phyloP scores from a whole-genome alignment of 495 filamentous ascomycete species.

The Trichoderma orchidacearum region DNA sequence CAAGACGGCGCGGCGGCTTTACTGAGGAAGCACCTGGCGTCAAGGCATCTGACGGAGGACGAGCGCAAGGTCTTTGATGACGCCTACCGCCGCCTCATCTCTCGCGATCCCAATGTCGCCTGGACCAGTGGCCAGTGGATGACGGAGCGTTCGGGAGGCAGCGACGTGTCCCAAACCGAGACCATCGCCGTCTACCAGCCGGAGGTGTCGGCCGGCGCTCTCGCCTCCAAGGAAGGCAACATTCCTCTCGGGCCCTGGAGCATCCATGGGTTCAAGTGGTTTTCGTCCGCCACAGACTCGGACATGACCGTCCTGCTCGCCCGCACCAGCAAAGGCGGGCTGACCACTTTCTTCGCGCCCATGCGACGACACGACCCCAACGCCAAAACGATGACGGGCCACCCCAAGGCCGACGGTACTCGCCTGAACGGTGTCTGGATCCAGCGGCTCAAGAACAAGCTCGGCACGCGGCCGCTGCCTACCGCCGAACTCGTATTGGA shows the following conservation, averaged over 20 bases:
- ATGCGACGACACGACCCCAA: slow-evolving; percentile 32
- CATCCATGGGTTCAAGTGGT: slow-evolving; percentile 64
- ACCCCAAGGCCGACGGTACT: slow-evolving; percentile 15
- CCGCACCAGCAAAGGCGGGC: slow-evolving; percentile 31
- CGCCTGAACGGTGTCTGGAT: slow-evolving; percentile 55
- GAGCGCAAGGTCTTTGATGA: slow-evolving; percentile 30
- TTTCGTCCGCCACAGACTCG: slow-evolving; percentile 61
- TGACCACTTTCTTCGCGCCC: slow-evolving; percentile 57
- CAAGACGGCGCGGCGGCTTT: slow-evolving; percentile 55
- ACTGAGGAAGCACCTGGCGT: slow-evolving; percentile 35
- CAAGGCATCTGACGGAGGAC: slow-evolving; percentile 6
- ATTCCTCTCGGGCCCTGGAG: slow-evolving; percentile 43
- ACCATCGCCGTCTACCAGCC: slow-evolving; percentile 34
- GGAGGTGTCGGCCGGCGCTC: slow-evolving; percentile 1
- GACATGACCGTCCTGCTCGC: slow-evolving; percentile 59
- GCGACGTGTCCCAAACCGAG: slow-evolving; percentile 59
- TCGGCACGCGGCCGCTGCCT: slow-evolving; percentile 54
- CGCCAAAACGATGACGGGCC: slow-evolving; percentile 10
- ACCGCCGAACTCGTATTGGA: slow-evolving; percentile 56
- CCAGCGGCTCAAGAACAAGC: slow-evolving; percentile 54
- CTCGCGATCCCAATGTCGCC: slow-evolving; percentile 38
- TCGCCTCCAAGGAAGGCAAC: slow-evolving; percentile 14
- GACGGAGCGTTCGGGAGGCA: slow-evolving; percentile 66
- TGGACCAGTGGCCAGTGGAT: slow-evolving; percentile 83
- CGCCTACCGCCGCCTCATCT: slow-evolving; percentile 33